Conservation (phyloP, 1,284 basidiomycete species). For the Mycosarcoma maydis region DNA sequence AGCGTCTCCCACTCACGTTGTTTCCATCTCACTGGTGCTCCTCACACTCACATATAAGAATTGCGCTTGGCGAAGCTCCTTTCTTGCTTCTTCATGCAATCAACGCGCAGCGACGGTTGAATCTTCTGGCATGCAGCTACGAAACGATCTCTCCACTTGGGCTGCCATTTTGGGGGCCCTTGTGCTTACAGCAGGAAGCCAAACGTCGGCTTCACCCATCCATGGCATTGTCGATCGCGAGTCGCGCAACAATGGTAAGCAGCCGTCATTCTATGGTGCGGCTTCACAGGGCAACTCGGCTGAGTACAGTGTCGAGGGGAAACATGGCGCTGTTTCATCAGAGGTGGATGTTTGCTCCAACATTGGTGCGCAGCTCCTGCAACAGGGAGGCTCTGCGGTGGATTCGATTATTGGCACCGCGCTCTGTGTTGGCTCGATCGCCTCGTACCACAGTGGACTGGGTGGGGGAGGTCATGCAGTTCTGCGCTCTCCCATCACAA, state of each 20-base stretch:
- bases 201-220: conserved; percentile 9
- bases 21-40: conserved; percentile 4
- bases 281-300: conserved; percentile 53
- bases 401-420: conserved; percentile 64
- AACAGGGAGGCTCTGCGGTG: conserved; percentile 68
- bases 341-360: conserved; percentile 68
- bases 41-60: too few relatives aligned
- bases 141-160: not conserved
- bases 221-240: conserved; percentile 10
- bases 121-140: conserved; percentile 5
- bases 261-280: conserved; percentile 40
- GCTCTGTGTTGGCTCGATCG: conserved; percentile 68
- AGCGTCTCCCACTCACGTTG: not conserved
- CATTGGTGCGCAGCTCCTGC: conserved; percentile 67
- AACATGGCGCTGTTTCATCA: conserved; percentile 57
- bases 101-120: too few relatives aligned
- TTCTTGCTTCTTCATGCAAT: too few relatives aligned
- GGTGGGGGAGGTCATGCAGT: conserved; percentile 67
- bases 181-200: not conserved
- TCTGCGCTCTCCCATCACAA: conserved; percentile 37
- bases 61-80: too few relatives aligned
- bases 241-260: conserved; percentile 11
- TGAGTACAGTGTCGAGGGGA: conserved; percentile 42
- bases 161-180: conserved; percentile 10
- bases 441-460: conserved; percentile 68